phyloP scores from a whole-genome alignment of 2,329 filamentous ascomycete species.

The Thelonectria discophora region DNA sequence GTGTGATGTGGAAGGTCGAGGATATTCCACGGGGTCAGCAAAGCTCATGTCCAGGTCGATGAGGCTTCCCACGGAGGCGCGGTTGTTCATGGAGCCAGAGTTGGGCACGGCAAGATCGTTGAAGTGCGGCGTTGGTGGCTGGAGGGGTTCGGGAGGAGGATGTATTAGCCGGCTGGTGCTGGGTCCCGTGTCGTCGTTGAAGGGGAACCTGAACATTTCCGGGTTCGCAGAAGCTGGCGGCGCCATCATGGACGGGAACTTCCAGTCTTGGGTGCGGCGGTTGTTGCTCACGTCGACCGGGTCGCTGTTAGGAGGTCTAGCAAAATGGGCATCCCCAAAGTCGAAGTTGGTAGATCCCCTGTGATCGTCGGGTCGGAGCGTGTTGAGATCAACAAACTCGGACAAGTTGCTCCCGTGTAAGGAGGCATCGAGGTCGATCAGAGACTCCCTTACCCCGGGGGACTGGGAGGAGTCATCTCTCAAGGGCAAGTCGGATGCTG shows the following conservation, averaged over 20 bases:
- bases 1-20: slow-evolving; percentile 67
- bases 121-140: slow-evolving; percentile 51
- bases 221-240: slow-evolving; percentile 62
- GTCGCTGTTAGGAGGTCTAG: slow-evolving; percentile 64
- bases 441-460: slow-evolving; percentile 65
- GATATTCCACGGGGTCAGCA: slow-evolving; percentile 60
- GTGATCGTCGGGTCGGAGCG: slow-evolving; percentile 61
- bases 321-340: slow-evolving; percentile 54
- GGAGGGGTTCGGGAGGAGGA: slow-evolving; percentile 61
- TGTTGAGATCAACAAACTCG: slow-evolving; percentile 68
- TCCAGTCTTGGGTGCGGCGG: slow-evolving; percentile 65
- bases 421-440: slow-evolving; percentile 72
- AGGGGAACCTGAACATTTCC: slow-evolving; percentile 61
- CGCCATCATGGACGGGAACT: slow-evolving; percentile 64
- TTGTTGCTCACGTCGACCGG: slow-evolving; percentile 63
- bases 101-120: slow-evolving; percentile 53
- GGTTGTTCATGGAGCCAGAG: slow-evolving; percentile 47
- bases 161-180: slow-evolving; percentile 56
- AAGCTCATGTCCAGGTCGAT: slow-evolving; percentile 66
- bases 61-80: slow-evolving; percentile 56
- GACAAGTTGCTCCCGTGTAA: slow-evolving; percentile 64
- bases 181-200: slow-evolving; percentile 48
- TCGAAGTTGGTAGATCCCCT: slow-evolving; percentile 60
- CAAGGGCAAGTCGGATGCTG: slow-evolving; percentile 65
- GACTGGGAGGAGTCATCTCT: slow-evolving; percentile 62